Evolutionary conservation across 1,139 yeast species (phyloP), one percentile per base, ranked within the genome.

Genomic region (Taiozyma sp.): DNA sequence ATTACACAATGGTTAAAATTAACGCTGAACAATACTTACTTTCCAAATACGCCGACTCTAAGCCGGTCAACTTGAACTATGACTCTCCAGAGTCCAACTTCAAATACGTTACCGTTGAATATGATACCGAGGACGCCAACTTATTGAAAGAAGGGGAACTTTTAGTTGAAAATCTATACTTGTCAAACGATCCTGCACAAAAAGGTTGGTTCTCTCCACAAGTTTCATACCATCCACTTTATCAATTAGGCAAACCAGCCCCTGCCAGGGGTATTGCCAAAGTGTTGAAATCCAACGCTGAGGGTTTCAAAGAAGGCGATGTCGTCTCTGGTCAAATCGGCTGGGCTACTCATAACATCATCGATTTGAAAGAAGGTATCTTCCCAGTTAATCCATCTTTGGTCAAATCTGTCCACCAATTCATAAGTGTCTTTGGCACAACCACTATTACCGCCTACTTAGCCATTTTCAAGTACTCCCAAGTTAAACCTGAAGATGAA

Each of bases 131-230:
- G n/a, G 63, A 64, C 14, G 40, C 53, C 16, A 36, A 49, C 3
- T 45, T 60, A 22, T 61, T 80, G 49, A 59, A 71, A 52, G 74
- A 71, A 1, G 78, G 74, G 43, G 76, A 81, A 55, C 54, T 81
- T 8, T 68, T 80, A 38, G 70, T 81, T 29, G 76, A 79, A 64
- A 66, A 73, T 8, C 57, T 78, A 46, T 75, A 73, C 52, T 62
- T 83, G n/a, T 81, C 87, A 41, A 81, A 83, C 60, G 89, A 83
- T 62, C 88, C 89, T 16, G 79, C 85, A 12, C 87, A 82, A 63
- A 78, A 84, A 65, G 74, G 76, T 48, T 83, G 87, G 85, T 81
- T 83, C 51, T 65, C 72, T 16, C 66, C 74, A 19, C 72, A 68
- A 47, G 70, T 75, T 57, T 69, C 74, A 52, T 83, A 83, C 61